phyloP scores from a whole-genome alignment of 805 yeast species.

The Lipomyces oligophaga region DNA sequence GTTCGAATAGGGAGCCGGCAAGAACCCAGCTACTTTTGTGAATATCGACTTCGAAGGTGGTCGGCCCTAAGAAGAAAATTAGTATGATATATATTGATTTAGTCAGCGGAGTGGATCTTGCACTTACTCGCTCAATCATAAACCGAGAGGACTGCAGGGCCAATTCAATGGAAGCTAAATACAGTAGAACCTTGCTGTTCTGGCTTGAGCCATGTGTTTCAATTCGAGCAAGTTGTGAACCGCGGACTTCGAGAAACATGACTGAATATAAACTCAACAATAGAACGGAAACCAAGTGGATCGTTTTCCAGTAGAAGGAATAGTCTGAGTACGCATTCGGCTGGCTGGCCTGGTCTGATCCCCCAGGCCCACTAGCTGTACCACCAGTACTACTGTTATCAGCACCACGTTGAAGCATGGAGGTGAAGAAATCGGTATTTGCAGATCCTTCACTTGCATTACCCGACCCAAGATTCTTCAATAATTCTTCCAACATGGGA shows the following conservation, averaged over 20 bases:
- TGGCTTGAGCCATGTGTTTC: slow-evolving; percentile 8
- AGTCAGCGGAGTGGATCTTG: neutral
- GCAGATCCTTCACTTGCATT: too few relatives aligned
- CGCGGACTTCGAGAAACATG: slow-evolving; percentile 7
- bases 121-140: slow-evolving; percentile 21
- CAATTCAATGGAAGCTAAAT: slow-evolving; percentile 21
- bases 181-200: slow-evolving; percentile 16
- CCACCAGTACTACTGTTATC: slow-evolving; percentile 1
- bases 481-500: too few relatives aligned
- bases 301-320: slow-evolving; percentile 8
- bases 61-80: slow-evolving; percentile 19
- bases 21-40: slow-evolving; percentile 22
- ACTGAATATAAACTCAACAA: slow-evolving; percentile 16
- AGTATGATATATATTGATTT: neutral
- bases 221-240: slow-evolving; percentile 15
- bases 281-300: slow-evolving; percentile 11
- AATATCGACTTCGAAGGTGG: slow-evolving; percentile 30
- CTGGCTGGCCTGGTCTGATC: neutral
- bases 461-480: too few relatives aligned
- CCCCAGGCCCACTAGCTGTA: neutral
- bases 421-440: too few relatives aligned
- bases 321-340: slow-evolving; percentile 1
- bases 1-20: slow-evolving; percentile 30
- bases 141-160: slow-evolving; percentile 22
- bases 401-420: too few relatives aligned